Conservation (phyloP, 306 rosid species). For the Quercus gilva region DNA sequence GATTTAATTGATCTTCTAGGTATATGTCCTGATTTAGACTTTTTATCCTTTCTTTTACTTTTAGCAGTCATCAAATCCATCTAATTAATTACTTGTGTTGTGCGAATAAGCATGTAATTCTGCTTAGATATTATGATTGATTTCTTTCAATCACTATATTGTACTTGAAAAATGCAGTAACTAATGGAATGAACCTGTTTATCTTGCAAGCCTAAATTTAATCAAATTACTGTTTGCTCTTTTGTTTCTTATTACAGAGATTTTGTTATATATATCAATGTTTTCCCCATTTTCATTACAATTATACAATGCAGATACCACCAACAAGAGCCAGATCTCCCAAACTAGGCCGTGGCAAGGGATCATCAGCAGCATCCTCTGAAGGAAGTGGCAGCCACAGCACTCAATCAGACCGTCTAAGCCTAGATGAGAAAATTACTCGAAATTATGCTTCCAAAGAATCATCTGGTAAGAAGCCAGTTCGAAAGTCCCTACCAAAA, state of each 20-base stretch:
- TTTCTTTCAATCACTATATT: too few species aligned
- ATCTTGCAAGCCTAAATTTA: neutral
- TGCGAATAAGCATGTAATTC: too few species aligned
- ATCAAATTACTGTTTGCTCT: neutral
- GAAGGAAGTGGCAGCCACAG: constrained; percentile 37
- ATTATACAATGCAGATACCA: constrained; percentile 56
- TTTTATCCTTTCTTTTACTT: too few species aligned
- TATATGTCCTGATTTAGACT: too few species aligned
- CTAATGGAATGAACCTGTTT: too few species aligned
- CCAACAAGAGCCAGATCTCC: constrained; percentile 97
- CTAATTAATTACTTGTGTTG: too few species aligned
- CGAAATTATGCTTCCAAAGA: constrained; percentile 43
- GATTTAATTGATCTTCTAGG: too few species aligned
- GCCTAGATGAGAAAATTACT: constrained; percentile 68
- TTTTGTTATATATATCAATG: neutral
- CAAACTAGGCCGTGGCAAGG: constrained; percentile 86
- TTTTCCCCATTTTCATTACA: neutral
- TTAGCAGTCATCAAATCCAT: too few species aligned
- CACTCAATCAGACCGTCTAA: constrained; percentile 49
- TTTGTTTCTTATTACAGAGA: neutral
- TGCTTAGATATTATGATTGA: too few species aligned
- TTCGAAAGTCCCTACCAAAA: constrained; percentile 83
- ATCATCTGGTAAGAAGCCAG: constrained; percentile 60
- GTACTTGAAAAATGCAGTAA: too few species aligned
- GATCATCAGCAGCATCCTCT: constrained; percentile 29